Evolutionary conservation across 176 grass and related monocot genomes (phyloP).

Genomic region (Hsuehochloa calcarea): DNA sequence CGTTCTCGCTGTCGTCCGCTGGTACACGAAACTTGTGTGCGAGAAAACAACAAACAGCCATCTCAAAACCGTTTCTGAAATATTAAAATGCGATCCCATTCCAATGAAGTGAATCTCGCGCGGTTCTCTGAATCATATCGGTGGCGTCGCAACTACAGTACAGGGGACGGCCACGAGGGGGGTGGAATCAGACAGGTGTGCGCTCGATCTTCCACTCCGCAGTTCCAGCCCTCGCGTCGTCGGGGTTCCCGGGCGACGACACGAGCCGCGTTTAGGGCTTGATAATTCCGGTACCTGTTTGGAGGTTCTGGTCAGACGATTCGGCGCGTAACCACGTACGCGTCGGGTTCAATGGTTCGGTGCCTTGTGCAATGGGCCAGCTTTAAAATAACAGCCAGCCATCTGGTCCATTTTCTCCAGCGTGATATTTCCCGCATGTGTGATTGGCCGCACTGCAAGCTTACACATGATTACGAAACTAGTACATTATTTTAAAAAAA

Average conservation of each 20-base stretch:
- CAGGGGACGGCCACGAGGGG: no score
- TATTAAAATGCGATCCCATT: no score
- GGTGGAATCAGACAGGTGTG: neutral
- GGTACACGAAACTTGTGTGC: no score
- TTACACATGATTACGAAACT: neutral
- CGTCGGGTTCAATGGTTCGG: neutral
- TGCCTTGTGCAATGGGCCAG: constrained; percentile 5
- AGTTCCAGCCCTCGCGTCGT: neutral
- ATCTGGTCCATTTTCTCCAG: neutral
- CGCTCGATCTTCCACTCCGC: neutral
- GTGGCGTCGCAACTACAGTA: neutral
- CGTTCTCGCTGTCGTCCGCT: no score
- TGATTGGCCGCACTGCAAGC: constrained; percentile 15
- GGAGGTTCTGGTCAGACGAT: neutral
- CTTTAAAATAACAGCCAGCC: constrained; percentile 1
- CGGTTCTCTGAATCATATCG: no score
- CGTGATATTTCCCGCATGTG: constrained; percentile 23
- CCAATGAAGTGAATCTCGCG: no score
- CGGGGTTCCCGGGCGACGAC: neutral
- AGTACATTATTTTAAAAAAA: neutral
- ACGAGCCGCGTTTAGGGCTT: neutral
- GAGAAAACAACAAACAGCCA: no score
- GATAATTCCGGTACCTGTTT: neutral
- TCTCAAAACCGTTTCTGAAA: no score
- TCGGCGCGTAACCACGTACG: neutral